These are phyloP conservation scores for Dendryphion nanum DNA, from an alignment of 2,329 filamentous ascomycete genomes.

Conservation along the genomic window DNA sequence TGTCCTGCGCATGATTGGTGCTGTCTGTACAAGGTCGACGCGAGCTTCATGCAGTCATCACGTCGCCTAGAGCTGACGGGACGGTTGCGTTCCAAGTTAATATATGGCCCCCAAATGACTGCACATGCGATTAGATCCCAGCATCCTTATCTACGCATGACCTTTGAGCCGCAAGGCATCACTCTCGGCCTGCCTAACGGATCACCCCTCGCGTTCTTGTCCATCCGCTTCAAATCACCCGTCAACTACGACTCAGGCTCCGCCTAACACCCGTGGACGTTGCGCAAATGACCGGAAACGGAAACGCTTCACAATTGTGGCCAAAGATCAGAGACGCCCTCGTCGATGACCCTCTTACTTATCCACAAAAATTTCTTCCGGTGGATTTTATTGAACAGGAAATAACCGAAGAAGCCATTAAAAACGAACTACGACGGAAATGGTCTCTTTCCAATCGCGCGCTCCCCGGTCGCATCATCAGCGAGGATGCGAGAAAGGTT, in stretches of 20 bases:
- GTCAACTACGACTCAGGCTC: too few species aligned
- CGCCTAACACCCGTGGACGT: too few species aligned
- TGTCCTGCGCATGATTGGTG: too few species aligned
- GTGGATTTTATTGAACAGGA: conserved; percentile 1
- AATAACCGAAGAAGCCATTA: not conserved
- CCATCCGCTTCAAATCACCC: too few species aligned
- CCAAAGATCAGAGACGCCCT: too few species aligned
- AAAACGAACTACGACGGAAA: not conserved
- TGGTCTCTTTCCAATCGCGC: conserved; percentile 6
- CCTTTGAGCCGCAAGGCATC: not conserved
- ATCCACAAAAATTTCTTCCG: too few species aligned
- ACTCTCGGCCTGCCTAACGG: not conserved
- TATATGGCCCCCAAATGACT: not conserved
- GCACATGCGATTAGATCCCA: not conserved
- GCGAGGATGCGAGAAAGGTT: conserved; percentile 5
- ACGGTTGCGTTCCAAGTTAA: not conserved
- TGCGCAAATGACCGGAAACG: not conserved
- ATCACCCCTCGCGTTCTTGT: not conserved
- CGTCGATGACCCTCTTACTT: too few species aligned
- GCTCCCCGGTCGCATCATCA: not conserved
- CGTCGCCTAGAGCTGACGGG: not conserved
- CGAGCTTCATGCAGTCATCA: not conserved
- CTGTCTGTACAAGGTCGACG: not conserved
- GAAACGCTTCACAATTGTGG: too few species aligned
- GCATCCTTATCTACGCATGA: not conserved